Percentiles rank a stretch among this genome's conserved stretches.
phyloP scores from a whole-genome alignment of 1,284 basidiomycete species.

The Marasmius oreades region DNA sequence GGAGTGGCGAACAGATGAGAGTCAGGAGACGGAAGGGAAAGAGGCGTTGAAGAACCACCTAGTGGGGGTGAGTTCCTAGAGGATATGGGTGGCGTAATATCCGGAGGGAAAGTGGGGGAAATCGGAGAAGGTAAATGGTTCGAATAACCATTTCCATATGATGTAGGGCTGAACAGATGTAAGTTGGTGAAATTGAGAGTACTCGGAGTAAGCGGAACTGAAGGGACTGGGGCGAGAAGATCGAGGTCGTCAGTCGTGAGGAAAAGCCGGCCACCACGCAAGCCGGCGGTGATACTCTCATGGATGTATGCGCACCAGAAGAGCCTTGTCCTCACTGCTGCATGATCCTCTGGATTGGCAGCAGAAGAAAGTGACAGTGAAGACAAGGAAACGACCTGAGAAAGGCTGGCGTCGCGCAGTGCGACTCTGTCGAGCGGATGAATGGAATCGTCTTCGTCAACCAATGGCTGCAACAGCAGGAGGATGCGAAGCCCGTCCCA shows the following conservation, averaged over 20 bases:
- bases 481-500: slow-evolving; percentile 84
- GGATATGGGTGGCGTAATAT: slow-evolving; percentile 19
- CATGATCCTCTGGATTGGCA: slow-evolving; percentile 55
- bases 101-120: slow-evolving; percentile 22
- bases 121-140: slow-evolving; percentile 28
- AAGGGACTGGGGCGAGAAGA: slow-evolving; percentile 40
- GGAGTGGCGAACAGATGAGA: slow-evolving; percentile 51
- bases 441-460: slow-evolving; percentile 58
- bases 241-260: slow-evolving; percentile 68
- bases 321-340: slow-evolving; percentile 65
- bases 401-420: slow-evolving; percentile 42
- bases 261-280: slow-evolving; percentile 74
- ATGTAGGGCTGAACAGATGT: slow-evolving; percentile 11
- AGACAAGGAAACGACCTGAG: slow-evolving; percentile 46
- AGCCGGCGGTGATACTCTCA: slow-evolving; percentile 75
- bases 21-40: slow-evolving; percentile 24
- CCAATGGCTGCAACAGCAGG: slow-evolving; percentile 74
- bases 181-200: slow-evolving; percentile 25
- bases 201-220: slow-evolving; percentile 54
- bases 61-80: slow-evolving; percentile 1
- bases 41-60: slow-evolving; percentile 11
- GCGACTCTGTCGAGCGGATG: slow-evolving; percentile 39
- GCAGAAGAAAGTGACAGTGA: slow-evolving; percentile 33
- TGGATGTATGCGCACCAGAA: slow-evolving; percentile 86
- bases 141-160: background rate